Evolutionary conservation across 1,284 basidiomycete species (phyloP).

Genomic region (Chondrostereum purpureum): DNA sequence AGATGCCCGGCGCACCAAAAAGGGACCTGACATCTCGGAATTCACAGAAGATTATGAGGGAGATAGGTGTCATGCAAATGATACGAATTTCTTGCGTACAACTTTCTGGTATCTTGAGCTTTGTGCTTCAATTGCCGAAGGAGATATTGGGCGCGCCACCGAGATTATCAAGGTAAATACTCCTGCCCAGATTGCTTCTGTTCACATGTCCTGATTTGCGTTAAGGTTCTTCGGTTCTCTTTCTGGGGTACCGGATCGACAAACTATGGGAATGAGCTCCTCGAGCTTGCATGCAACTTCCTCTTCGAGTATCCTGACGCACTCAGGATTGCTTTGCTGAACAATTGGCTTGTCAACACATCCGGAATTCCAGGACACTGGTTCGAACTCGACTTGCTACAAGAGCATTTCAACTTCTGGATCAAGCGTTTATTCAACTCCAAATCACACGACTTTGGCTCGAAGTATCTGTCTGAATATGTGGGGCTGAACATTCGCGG

Average conservation of each 20-base stretch:
- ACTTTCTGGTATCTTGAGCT: neutral
- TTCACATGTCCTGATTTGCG: no score
- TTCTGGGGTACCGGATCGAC: constrained; percentile 20
- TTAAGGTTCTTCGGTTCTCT: constrained; percentile 13
- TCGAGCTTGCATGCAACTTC: constrained; percentile 17
- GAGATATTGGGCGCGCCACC: neutral
- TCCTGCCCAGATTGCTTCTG: no score
- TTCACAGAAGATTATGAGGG: neutral
- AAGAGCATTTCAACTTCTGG: constrained; percentile 13
- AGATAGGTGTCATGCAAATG: neutral
- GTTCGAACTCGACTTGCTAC: constrained; percentile 9
- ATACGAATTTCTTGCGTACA: neutral
- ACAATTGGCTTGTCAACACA: neutral
- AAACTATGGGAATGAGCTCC: constrained; percentile 20
- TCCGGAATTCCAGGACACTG: constrained; percentile 3
- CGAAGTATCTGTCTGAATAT: constrained; percentile 6
- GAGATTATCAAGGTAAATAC: constrained; percentile 1
- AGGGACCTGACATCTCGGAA: neutral
- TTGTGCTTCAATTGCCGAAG: neutral
- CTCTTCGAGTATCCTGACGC: constrained; percentile 17
- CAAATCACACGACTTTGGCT: neutral
- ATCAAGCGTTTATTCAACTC: constrained; percentile 1
- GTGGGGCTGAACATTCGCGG: no score
- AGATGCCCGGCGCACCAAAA: no score
- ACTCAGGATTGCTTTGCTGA: constrained; percentile 4